Conservation (phyloP, 306 rosid genomes). For the Vigna mungo region DNA sequence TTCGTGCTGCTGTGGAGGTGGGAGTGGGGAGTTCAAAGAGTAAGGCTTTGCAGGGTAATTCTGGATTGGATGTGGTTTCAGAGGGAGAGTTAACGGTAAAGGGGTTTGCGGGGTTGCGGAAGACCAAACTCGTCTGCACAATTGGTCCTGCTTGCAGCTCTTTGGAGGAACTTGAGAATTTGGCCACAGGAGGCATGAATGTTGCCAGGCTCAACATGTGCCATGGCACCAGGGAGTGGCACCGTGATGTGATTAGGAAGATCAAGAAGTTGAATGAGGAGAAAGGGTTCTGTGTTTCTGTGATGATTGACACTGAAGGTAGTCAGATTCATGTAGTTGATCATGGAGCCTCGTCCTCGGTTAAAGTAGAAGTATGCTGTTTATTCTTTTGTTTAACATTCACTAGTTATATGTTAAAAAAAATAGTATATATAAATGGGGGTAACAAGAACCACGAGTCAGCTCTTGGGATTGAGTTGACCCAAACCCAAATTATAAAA, state of each 20-base stretch:
- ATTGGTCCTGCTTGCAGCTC: constrained; percentile 80
- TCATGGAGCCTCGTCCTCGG: constrained; percentile 84
- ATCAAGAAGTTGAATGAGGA: constrained; percentile 78
- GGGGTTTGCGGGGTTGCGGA: constrained; percentile 84
- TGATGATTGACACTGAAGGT: constrained; percentile 95
- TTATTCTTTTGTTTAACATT: not conserved
- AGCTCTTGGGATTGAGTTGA: not conserved
- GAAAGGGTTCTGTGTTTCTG: constrained; percentile 71
- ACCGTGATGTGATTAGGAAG: constrained; percentile 69
- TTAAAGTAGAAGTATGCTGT: constrained; percentile 73
- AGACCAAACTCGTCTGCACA: constrained; percentile 89
- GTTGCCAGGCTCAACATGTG: constrained; percentile 95
- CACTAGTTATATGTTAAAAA: not conserved
- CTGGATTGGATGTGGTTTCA: constrained; percentile 74
- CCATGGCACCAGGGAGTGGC: constrained; percentile 86
- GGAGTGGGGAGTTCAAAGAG: constrained; percentile 56
- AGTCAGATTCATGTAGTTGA: constrained; percentile 89
- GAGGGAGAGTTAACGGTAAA: constrained; percentile 77
- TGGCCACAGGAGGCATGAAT: constrained; percentile 88
- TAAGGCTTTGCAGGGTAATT: constrained; percentile 47
- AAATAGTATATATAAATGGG: not conserved
- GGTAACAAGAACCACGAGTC: not conserved
- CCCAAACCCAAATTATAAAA: not conserved
- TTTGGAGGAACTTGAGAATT: constrained; percentile 73
- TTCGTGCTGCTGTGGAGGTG: constrained; percentile 56